A percentile compares a stretch with the other conserved stretches of the same genome.
Evolutionary conservation across 1,284 basidiomycete species (phyloP).

Genomic region (Fomes fomentarius): DNA sequence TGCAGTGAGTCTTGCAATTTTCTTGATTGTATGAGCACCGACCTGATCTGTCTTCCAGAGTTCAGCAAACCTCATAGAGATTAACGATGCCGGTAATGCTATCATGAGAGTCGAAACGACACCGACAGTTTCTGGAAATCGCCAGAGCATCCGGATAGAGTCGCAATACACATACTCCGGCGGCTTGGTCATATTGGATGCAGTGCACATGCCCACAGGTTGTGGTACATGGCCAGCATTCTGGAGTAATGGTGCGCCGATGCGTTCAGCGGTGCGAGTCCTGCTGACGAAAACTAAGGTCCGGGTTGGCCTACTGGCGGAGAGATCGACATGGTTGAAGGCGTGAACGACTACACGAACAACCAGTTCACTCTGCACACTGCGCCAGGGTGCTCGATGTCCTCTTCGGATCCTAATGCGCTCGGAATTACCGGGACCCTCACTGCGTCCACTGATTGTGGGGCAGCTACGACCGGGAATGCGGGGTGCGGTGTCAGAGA

Average conservation of each 20-base stretch:
- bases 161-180: conserved; percentile 65
- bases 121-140: conserved; percentile 59
- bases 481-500: conserved; percentile 71
- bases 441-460: conserved; percentile 67
- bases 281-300: conserved; percentile 34
- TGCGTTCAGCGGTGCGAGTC: not conserved
- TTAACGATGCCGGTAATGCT: conserved; percentile 74
- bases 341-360: conserved; percentile 75
- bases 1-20: conserved; percentile 46
- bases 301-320: conserved; percentile 77
- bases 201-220: conserved; percentile 89
- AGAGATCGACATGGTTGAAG: conserved; percentile 90
- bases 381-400: conserved; percentile 66
- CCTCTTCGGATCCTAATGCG: conserved; percentile 49
- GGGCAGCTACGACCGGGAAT: conserved; percentile 61
- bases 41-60: conserved; percentile 31
- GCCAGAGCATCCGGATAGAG: conserved; percentile 79
- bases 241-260: conserved; percentile 49
- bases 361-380: conserved; percentile 86
- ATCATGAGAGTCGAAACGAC: conserved; percentile 88
- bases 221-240: conserved; percentile 85
- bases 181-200: conserved; percentile 82
- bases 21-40: not conserved
- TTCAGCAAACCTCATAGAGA: conserved; percentile 51
- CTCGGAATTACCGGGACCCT: conserved; percentile 62